Percentiles rank a stretch among this genome's conserved stretches.
phyloP scores from a whole-genome alignment of 164 flowering plant genomes.

The Nymphaea thermarum region DNA sequence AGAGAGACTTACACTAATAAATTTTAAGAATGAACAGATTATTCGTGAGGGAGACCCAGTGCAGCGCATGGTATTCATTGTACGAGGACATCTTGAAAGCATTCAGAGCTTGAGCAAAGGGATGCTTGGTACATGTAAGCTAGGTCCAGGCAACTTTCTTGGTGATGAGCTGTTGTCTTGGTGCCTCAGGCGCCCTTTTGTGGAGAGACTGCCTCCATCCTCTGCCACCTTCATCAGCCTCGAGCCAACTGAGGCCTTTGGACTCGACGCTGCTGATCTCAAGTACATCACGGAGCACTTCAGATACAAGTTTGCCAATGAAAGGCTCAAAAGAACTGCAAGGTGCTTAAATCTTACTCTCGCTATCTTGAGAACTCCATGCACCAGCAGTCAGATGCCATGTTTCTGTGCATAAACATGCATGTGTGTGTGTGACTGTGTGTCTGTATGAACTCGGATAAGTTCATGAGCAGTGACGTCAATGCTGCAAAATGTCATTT shows the following conservation, averaged over 20 bases:
- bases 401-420: neutral
- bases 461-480: too few species aligned
- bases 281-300: conserved; percentile 84
- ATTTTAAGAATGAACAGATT: conserved; percentile 33
- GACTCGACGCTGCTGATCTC: conserved; percentile 53
- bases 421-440: too few species aligned
- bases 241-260: conserved; percentile 77
- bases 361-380: neutral
- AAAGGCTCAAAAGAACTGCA: conserved; percentile 68
- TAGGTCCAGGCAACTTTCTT: conserved; percentile 73
- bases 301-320: conserved; percentile 80
- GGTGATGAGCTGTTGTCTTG: conserved; percentile 95
- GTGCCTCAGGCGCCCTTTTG: conserved; percentile 85
- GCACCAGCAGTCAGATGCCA: neutral
- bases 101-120: conserved; percentile 76
- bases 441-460: too few species aligned
- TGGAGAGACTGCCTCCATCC: conserved; percentile 79
- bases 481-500: too few species aligned
- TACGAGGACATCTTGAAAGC: conserved; percentile 56
- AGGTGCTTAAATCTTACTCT: conserved; percentile 10
- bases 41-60: conserved; percentile 97
- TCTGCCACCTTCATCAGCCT: conserved; percentile 66
- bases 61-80: conserved; percentile 66
- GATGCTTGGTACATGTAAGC: conserved; percentile 49
- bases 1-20: too few species aligned